A percentile compares a stretch with the other conserved stretches of the same genome.
Evolutionary conservation across 2,329 filamentous ascomycete species (phyloP).

Genomic region (Cladosporium sp.): DNA sequence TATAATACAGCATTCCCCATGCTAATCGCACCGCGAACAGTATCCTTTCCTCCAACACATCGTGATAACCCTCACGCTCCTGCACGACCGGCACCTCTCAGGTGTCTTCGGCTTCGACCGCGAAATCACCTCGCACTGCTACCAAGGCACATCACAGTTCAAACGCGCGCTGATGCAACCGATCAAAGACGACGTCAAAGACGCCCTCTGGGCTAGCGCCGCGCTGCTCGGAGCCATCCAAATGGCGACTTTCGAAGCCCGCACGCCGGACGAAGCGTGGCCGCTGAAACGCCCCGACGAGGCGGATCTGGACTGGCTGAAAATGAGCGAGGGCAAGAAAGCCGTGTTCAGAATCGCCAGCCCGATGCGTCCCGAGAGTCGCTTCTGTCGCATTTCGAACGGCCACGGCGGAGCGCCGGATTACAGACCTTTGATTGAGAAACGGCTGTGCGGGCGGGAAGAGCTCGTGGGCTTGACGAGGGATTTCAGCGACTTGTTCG

Average conservation of each 20-base stretch:
- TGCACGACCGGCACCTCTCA: constrained; percentile 49
- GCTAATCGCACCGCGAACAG: too few relatives aligned
- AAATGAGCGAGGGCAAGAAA: constrained; percentile 53
- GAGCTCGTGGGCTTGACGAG: constrained; percentile 1
- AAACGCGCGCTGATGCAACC: constrained; percentile 39
- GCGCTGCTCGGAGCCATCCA: constrained; percentile 45
- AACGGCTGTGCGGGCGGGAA: constrained; percentile 17
- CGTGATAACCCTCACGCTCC: constrained; percentile 48
- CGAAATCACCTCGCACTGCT: constrained; percentile 45
- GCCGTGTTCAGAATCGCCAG: constrained; percentile 51
- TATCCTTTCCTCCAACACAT: constrained; percentile 54
- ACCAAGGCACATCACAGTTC: constrained; percentile 47
- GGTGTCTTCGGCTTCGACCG: constrained; percentile 23
- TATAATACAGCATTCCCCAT: too few relatives aligned
- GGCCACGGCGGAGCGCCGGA: not conserved
- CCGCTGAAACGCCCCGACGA: constrained; percentile 45
- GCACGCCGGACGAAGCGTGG: constrained; percentile 49
- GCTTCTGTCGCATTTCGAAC: constrained; percentile 36
- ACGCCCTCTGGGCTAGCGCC: constrained; percentile 45
- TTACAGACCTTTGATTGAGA: not conserved
- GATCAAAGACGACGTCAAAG: constrained; percentile 38
- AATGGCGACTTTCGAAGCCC: constrained; percentile 43
- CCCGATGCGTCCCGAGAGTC: constrained; percentile 44
- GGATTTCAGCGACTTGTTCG: constrained; percentile 10
- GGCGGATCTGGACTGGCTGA: constrained; percentile 56